Conservation (phyloP, 1,284 basidiomycete species). For the Coniophora puteana region DNA sequence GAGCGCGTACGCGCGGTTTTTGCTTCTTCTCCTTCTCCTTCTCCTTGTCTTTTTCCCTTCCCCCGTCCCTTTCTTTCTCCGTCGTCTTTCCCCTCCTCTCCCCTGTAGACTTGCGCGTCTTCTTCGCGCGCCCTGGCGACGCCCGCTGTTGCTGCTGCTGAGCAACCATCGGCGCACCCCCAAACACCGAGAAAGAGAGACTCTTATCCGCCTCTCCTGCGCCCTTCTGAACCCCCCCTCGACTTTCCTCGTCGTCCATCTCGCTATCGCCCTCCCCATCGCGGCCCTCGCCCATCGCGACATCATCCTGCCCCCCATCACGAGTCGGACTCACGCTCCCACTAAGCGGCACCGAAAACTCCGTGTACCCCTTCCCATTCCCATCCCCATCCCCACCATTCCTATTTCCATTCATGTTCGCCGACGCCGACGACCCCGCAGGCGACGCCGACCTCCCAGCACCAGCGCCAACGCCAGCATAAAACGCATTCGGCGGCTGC, state of each 20-base stretch:
- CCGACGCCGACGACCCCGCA: constrained; percentile 5
- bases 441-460: constrained; percentile 13
- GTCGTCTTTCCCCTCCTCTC: constrained; percentile 6
- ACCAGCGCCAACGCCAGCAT: constrained; percentile 40
- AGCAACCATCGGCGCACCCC: constrained; percentile 7
- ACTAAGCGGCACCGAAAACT: constrained; percentile 20
- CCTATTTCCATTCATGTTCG: constrained; percentile 5
- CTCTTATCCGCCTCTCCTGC: constrained; percentile 16
- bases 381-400: too few species aligned
- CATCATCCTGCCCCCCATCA: constrained; percentile 15
- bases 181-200: constrained; percentile 29
- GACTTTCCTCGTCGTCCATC: constrained; percentile 4
- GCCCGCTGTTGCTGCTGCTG: constrained; percentile 2
- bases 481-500: constrained; percentile 56
- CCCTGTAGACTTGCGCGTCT: background rate
- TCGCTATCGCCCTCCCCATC: constrained; percentile 11
- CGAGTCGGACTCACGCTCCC: constrained; percentile 3
- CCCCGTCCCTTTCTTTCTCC: constrained; percentile 8
- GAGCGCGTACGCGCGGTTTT: too few species aligned
- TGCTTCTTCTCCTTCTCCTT: constrained; percentile 5
- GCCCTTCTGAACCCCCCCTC: constrained; percentile 19
- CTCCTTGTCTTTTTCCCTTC: constrained; percentile 5
- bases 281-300: constrained; percentile 23
- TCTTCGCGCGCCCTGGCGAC: background rate
- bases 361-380: constrained; percentile 25